phyloP scores from a whole-genome alignment of 176 grass and related monocot species.

The Neostapfia colusana region DNA sequence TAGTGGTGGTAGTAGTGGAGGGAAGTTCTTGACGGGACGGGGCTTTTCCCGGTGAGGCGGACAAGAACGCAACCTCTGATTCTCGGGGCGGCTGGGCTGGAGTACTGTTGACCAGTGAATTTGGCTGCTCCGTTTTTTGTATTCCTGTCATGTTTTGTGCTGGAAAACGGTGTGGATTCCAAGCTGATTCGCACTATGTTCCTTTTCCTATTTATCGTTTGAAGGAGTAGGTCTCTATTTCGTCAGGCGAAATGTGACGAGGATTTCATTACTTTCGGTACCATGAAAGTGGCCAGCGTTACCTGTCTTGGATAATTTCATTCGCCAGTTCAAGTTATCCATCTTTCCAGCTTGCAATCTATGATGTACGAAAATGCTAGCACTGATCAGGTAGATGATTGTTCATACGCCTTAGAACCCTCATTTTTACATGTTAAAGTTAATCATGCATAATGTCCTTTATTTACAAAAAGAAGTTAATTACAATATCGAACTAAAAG shows the following conservation, averaged over 20 bases:
- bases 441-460: neutral
- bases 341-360: no score
- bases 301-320: neutral
- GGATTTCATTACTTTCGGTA: neutral
- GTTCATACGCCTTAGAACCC: neutral
- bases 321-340: neutral
- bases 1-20: neutral
- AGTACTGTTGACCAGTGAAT: conserved; percentile 30
- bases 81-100: neutral
- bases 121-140: conserved; percentile 1
- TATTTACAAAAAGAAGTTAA: neutral
- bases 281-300: neutral
- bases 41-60: conserved; percentile 28
- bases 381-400: neutral
- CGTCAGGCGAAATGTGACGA: no score
- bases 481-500: neutral
- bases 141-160: neutral
- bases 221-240: no score
- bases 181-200: neutral
- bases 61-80: conserved; percentile 35
- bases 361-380: neutral
- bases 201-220: neutral
- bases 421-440: neutral
- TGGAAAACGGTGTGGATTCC: neutral
- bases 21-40: conserved; percentile 33